Conservation (phyloP, 768 basidiomycete genomes). For the Fistulinella prunicolor region DNA sequence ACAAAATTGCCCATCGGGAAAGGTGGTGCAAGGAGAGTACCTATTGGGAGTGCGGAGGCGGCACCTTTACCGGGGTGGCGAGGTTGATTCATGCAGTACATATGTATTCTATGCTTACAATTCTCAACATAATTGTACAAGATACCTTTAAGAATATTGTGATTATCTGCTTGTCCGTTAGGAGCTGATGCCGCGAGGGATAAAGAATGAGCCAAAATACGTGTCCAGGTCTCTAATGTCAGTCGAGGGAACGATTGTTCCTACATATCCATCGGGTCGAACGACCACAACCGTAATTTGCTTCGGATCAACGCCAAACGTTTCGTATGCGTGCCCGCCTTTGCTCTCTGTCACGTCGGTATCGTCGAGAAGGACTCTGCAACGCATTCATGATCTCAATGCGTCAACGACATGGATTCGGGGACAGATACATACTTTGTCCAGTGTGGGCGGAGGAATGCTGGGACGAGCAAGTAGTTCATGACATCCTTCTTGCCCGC, state of each 20-base stretch:
- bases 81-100: slow-evolving; percentile 30
- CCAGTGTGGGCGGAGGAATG: slow-evolving; percentile 39
- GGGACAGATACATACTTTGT: slow-evolving; percentile 33
- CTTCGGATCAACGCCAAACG: slow-evolving; percentile 31
- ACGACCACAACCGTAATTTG: slow-evolving; percentile 35
- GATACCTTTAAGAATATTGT: slow-evolving; percentile 15
- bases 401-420: not conserved
- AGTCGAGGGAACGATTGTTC: slow-evolving; percentile 31
- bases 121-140: slow-evolving; percentile 19
- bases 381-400: not conserved
- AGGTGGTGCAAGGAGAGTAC: slow-evolving; percentile 63
- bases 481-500: slow-evolving; percentile 31
- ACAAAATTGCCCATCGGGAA: slow-evolving; percentile 36
- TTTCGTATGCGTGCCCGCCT: slow-evolving; percentile 35
- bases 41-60: slow-evolving; percentile 64
- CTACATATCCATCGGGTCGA: slow-evolving; percentile 42
- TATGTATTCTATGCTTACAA: slow-evolving; percentile 14
- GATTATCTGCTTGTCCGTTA: not conserved
- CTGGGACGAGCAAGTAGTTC: slow-evolving; percentile 36
- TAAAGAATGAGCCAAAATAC: slow-evolving; percentile 52
- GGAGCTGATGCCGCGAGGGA: slow-evolving; percentile 4
- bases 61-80: slow-evolving; percentile 50
- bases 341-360: slow-evolving; percentile 27
- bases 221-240: slow-evolving; percentile 34
- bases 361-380: slow-evolving; percentile 38